Base-by-base conservation (phyloP, 495 filamentous ascomycete species). In the Aspergillus wentii region DNA sequence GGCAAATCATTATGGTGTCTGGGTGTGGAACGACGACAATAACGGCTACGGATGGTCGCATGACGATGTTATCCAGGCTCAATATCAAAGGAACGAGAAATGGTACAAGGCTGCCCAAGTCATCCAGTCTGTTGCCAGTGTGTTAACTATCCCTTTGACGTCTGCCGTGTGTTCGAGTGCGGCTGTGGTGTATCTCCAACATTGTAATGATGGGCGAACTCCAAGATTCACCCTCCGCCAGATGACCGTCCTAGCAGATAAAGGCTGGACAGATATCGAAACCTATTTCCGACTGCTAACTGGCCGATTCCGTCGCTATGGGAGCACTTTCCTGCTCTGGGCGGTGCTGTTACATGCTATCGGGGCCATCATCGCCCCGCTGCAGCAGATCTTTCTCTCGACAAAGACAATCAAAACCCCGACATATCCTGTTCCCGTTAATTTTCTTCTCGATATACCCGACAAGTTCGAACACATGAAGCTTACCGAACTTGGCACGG, bases 161-260 rank as follows among this genome's bases (percentile, higher is more conserved):
- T 55, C 57, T 3, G 41, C 50, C 2, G 44, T 61, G 15, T 59
- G 54, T 40, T 46, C 57, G 2, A 47, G 43, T 18, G 52, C 55
- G 2, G 54, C 49, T 4, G 55, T 54, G 2, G 33, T 53, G 18
- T 64, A 44, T 18, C 20, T 52, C 11, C 60, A 61, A 42, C 20
- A 30, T 9, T n/a, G n/a, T n/a, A n/a, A n/a, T n/a, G n/a, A n/a
- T n/a, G n/a, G n/a, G n/a, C 40, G 43, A 31, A 18, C 27, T 17
- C 15, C 18, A 6, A 5, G 21, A 5, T 25, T 51, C 25, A 48
- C 37, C 13, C 15, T 60, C 5, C 44, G 43, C 10, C 46, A 62
- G 33, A 17, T 45, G 31, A 45, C 52, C 15, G 33, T 33, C 3
- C 45, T 63, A 2, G 57, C 59, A 0, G 54, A 61, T 33, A 40